Evolutionary conservation across 495 filamentous ascomycete species (phyloP).

Genomic region (Hamigera avellanea): DNA sequence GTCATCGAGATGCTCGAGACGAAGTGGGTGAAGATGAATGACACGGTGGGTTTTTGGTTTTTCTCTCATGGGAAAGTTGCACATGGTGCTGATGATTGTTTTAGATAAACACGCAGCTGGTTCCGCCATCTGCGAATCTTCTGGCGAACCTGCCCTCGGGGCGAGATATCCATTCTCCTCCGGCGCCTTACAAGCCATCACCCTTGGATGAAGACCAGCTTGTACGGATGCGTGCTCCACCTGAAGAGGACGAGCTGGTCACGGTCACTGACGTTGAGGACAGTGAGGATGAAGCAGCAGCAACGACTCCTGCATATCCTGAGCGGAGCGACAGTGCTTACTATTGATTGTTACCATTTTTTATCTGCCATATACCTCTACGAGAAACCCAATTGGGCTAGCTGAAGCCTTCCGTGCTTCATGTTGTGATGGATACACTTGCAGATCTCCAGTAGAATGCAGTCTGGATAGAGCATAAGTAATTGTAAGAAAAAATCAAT

Average conservation of each 20-base stretch:
- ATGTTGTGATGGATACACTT: too few species aligned
- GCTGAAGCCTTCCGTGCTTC: too few species aligned
- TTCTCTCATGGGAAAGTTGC: neutral
- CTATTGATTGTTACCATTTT: constrained; percentile 33
- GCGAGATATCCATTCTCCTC: constrained; percentile 65
- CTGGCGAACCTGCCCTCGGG: constrained; percentile 73
- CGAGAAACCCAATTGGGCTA: too few species aligned
- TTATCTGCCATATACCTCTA: constrained; percentile 7
- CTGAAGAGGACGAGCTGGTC: constrained; percentile 22
- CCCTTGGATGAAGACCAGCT: constrained; percentile 45
- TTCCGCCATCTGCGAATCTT: constrained; percentile 59
- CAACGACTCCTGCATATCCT: constrained; percentile 19
- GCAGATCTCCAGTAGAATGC: too few species aligned
- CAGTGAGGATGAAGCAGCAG: constrained; percentile 38
- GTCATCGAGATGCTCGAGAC: constrained; percentile 76
- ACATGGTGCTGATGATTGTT: neutral
- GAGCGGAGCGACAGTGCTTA: constrained; percentile 30
- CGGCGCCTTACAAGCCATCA: constrained; percentile 45
- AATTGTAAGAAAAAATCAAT: too few species aligned
- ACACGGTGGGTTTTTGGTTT: constrained; percentile 66
- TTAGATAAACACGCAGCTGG: constrained; percentile 70
- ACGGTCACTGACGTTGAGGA: constrained; percentile 28
- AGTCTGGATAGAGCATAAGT: too few species aligned
- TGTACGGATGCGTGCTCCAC: constrained; percentile 32
- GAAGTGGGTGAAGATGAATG: constrained; percentile 89